Evolutionary conservation across 192 early-diverging fungal species (phyloP).

Genomic region (Coemansia sp.): DNA sequence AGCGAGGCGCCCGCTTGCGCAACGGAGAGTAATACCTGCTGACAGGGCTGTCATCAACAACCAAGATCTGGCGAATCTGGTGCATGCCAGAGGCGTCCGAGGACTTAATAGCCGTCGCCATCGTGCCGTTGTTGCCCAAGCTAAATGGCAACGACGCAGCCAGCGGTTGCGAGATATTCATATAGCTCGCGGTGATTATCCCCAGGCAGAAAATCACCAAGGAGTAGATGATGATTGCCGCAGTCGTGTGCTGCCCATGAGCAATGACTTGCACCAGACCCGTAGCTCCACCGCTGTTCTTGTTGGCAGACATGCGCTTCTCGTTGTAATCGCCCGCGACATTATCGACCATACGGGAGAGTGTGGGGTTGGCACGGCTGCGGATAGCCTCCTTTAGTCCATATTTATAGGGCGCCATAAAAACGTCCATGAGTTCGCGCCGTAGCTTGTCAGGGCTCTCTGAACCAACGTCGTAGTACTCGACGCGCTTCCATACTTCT

Average conservation of each 20-base stretch:
- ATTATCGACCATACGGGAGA: conserved; percentile 51
- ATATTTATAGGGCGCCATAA: conserved; percentile 40
- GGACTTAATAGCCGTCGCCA: conserved; percentile 17
- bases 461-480: conserved; percentile 35
- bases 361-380: conserved; percentile 42
- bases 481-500: conserved; percentile 56
- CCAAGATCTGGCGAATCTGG: conserved; percentile 51
- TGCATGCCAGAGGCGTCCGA: conserved; percentile 30
- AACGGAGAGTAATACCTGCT: conserved; percentile 46
- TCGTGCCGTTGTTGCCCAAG: conserved; percentile 31
- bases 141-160: conserved; percentile 28
- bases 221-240: conserved; percentile 50
- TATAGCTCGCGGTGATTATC: conserved; percentile 53
- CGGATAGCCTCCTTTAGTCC: conserved; percentile 49
- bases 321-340: conserved; percentile 42
- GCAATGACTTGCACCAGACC: conserved; percentile 35
- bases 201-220: conserved; percentile 55
- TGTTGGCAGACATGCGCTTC: not conserved
- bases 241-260: conserved; percentile 47
- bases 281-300: not conserved
- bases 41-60: conserved; percentile 51
- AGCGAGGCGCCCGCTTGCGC: conserved; percentile 48
- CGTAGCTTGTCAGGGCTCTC: conserved; percentile 35
- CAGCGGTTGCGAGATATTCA: conserved; percentile 47
- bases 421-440: conserved; percentile 43